These are phyloP conservation scores for Schrenkiella parvula DNA, from an alignment of 345 rosid species.

Conservation along the genomic window DNA sequence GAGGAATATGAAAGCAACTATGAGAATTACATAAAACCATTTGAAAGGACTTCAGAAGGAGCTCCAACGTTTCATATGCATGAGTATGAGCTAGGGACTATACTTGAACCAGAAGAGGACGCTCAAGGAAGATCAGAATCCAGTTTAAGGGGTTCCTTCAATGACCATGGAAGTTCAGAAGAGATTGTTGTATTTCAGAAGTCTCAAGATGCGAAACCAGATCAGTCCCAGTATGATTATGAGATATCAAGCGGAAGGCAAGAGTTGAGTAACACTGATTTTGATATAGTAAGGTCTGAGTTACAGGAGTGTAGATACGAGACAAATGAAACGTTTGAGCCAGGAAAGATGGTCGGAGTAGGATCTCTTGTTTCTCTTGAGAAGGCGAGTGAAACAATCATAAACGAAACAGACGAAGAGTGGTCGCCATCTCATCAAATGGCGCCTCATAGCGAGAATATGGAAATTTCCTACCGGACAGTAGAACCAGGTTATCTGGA, in stretches of 20 bases:
- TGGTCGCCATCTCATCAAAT: neutral
- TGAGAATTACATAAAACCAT: neutral
- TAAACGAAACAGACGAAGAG: neutral
- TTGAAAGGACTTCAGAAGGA: constrained; percentile 21
- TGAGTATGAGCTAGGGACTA: constrained; percentile 3
- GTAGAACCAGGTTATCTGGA: constrained; percentile 4
- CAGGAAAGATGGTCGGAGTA: neutral
- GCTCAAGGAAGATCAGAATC: constrained; percentile 1
- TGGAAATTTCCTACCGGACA: neutral
- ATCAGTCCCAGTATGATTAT: constrained; percentile 7
- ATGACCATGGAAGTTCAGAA: constrained; percentile 3
- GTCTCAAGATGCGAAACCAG: neutral
- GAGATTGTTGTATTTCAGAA: neutral
- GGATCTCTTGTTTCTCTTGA: neutral
- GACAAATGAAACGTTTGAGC: constrained; percentile 8
- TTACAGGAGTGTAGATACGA: neutral
- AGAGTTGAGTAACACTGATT: neutral
- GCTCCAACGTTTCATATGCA: neutral
- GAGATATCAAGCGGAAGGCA: constrained; percentile 10
- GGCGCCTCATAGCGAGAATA: constrained; percentile 5
- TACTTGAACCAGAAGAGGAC: constrained; percentile 8
- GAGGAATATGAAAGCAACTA: constrained; percentile 33
- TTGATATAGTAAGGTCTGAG: constrained; percentile 6
- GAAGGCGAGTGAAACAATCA: neutral
- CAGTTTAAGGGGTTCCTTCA: constrained; percentile 7